Conservation (phyloP, 495 filamentous ascomycete genomes). For the Chlorociboria aeruginascens region DNA sequence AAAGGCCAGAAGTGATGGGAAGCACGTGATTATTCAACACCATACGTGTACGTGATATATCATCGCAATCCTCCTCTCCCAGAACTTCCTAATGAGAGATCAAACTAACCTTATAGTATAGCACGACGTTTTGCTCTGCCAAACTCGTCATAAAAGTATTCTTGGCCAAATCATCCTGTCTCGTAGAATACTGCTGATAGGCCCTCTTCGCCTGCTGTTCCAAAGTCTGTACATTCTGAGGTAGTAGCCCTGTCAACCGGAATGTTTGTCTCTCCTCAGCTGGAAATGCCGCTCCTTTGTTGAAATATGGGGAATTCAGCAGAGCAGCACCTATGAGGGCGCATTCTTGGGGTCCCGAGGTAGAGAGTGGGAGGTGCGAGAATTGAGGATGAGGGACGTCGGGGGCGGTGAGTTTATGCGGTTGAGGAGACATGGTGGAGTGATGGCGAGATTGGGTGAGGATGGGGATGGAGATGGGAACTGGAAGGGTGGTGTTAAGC, state of each 20-base stretch:
- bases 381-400: slow-evolving; percentile 33
- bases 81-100: too few species aligned
- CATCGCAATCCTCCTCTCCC: too few species aligned
- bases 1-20: too few species aligned
- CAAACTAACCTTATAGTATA: slow-evolving; percentile 52
- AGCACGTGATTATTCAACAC: too few species aligned
- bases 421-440: slow-evolving; percentile 3
- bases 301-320: slow-evolving; percentile 59
- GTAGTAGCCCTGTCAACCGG: slow-evolving; percentile 58
- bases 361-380: slow-evolving; percentile 47
- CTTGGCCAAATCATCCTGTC: slow-evolving; percentile 51
- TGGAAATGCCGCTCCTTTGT: slow-evolving; percentile 75
- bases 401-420: slow-evolving; percentile 14
- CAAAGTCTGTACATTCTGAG: slow-evolving; percentile 61
- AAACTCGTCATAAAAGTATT: slow-evolving; percentile 76
- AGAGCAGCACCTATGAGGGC: slow-evolving; percentile 47
- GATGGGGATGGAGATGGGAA: background rate
- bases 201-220: slow-evolving; percentile 68
- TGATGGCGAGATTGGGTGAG: background rate
- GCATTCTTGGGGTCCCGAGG: slow-evolving; percentile 50
- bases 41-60: too few species aligned
- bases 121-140: slow-evolving; percentile 70
- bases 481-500: too few species aligned
- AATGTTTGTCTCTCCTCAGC: slow-evolving; percentile 55
- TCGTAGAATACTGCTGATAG: slow-evolving; percentile 63